Evolutionary conservation across 2,329 filamentous ascomycete species (phyloP), one percentile per base, ranked within the genome.

Genomic region (Ceratocystis variospora): DNA sequence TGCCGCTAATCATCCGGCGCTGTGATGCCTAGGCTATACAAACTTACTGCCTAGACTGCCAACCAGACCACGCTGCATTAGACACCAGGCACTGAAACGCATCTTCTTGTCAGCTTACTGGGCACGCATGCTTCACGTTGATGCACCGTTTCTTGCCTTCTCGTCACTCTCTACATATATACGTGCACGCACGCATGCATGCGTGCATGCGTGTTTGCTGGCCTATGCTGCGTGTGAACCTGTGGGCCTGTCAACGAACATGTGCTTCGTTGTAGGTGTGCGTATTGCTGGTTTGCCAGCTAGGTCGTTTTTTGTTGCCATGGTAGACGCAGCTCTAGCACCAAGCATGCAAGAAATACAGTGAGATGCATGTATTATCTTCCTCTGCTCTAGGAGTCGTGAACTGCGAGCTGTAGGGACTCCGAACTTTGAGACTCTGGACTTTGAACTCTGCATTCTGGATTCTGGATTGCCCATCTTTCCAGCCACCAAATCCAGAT

Each of bases 41-140:
- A 15, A 41, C 37, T 41, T 41, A 12, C 37, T 3, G 10, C 12
- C 37, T 41, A 5, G 37, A 15, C 37, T 41, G 37, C 37, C 37
- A 41, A 41, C 48, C 48, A 53, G 48, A 53, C 48, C 19, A 28
- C 19, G 25, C 48, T 15, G 8, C 8, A 25, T 28, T n/a, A 22
- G 19, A 53, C 8, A 25, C 48, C 22, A 22, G 15, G 48, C 12
- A 10, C 46, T 48, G 19, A n/a, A n/a, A n/a, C 46, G 2, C 5
- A 22, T 48, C 48, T 25, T 53, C 5, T 25, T 53, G n/a, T 10
- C 55, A 31, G 31, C 28, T 59, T 59, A 59, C 31, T 59, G 55
- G 55, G 55, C 55, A 59, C 28, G 33, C 55, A 59, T 59, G 55
- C 55, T 59, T 37, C 19, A 15, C 33, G 53, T n/a, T 59, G 28